Evolutionary conservation across 208 protist species (phyloP).

Genomic region (Naegleria lovaniensis): DNA sequence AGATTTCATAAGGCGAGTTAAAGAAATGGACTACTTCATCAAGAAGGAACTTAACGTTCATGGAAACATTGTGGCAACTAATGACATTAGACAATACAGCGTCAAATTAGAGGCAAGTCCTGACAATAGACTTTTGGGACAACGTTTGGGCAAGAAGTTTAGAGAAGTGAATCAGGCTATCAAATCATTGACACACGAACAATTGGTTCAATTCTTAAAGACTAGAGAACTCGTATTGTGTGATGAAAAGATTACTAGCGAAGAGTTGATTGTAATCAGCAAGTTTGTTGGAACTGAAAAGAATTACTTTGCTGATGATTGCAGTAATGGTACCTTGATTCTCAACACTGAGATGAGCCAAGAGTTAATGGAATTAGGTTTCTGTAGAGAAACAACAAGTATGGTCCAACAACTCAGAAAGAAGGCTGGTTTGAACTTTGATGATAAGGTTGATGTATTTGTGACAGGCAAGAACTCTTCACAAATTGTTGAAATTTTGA

Average conservation of each 20-base stretch:
- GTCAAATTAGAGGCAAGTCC: slow-evolving; percentile 28
- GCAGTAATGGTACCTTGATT: slow-evolving; percentile 72
- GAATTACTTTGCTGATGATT: slow-evolving; percentile 71
- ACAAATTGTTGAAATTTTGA: neutral
- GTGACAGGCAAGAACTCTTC: neutral
- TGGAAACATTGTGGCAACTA: slow-evolving; percentile 59
- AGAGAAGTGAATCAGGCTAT: neutral
- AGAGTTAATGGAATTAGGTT: slow-evolving; percentile 69
- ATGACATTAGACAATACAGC: slow-evolving; percentile 54
- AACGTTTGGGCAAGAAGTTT: neutral
- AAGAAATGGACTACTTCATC: slow-evolving; percentile 70
- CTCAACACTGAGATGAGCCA: slow-evolving; percentile 70
- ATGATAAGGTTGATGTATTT: slow-evolving; percentile 15
- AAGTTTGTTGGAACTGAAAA: slow-evolving; percentile 68
- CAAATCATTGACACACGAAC: neutral
- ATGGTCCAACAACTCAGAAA: slow-evolving; percentile 94
- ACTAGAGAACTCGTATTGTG: slow-evolving; percentile 43
- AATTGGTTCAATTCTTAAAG: neutral
- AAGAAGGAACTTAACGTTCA: slow-evolving; percentile 82
- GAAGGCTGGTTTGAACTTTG: slow-evolving; percentile 64
- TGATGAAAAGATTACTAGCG: slow-evolving; percentile 59
- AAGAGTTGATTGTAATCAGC: slow-evolving; percentile 75
- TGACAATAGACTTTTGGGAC: slow-evolving; percentile 10
- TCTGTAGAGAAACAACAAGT: slow-evolving; percentile 83
- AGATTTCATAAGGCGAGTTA: slow-evolving; percentile 64